Conservation (phyloP, 345 rosid species). For the Eutrema japonicum region DNA sequence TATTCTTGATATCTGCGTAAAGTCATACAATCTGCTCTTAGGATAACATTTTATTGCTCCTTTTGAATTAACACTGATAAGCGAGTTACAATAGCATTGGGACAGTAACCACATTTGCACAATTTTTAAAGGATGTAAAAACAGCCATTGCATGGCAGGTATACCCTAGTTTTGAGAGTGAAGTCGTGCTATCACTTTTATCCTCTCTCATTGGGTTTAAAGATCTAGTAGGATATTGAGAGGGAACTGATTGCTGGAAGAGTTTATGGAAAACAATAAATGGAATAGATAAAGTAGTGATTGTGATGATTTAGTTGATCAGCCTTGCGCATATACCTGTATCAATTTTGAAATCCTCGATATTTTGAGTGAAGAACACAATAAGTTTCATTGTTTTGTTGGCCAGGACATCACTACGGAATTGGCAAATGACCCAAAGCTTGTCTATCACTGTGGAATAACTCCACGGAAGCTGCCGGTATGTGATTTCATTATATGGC, state of each 20-base stretch:
- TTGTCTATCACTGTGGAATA: slow-evolving; percentile 90
- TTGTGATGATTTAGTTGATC: slow-evolving; percentile 16
- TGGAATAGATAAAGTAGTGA: slow-evolving; percentile 17
- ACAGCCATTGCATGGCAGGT: not conserved
- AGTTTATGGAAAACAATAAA: slow-evolving; percentile 9
- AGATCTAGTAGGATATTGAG: slow-evolving; percentile 14
- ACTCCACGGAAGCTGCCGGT: slow-evolving; percentile 93
- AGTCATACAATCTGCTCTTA: slow-evolving; percentile 3
- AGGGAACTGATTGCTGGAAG: not conserved
- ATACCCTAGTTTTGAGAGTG: slow-evolving; percentile 17
- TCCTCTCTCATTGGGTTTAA: slow-evolving; percentile 4
- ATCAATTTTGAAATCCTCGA: slow-evolving; percentile 26
- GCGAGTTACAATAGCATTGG: slow-evolving; percentile 10
- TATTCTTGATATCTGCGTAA: slow-evolving; percentile 21
- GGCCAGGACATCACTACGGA: slow-evolving; percentile 74
- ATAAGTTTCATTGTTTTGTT: slow-evolving; percentile 29
- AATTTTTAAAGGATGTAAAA: slow-evolving; percentile 7
- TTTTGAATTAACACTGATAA: slow-evolving; percentile 8
- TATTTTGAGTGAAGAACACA: slow-evolving; percentile 27
- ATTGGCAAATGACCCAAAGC: slow-evolving; percentile 83
- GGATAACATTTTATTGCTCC: slow-evolving; percentile 9
- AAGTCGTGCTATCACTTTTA: slow-evolving; percentile 15
- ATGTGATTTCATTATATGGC: slow-evolving; percentile 43
- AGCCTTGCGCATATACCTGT: slow-evolving; percentile 28
- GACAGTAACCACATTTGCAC: slow-evolving; percentile 17